A percentile compares a stretch with the other conserved stretches of the same genome.
phyloP scores from a whole-genome alignment of 2,329 filamentous ascomycete genomes.

The Fusarium citri region DNA sequence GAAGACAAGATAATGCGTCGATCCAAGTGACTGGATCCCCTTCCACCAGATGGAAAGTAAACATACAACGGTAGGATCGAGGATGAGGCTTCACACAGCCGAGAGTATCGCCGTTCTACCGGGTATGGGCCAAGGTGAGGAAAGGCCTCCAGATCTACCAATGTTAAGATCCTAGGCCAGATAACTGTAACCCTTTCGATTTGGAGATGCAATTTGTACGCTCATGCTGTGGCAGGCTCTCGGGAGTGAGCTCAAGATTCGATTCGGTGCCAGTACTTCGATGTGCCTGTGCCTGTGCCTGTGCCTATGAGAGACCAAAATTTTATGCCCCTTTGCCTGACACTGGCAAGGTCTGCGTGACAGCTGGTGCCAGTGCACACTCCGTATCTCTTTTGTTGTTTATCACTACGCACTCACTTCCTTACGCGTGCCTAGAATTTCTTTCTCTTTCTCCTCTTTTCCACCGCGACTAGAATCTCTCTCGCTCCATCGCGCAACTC shows the following conservation, averaged over 20 bases:
- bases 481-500: slow-evolving; percentile 4
- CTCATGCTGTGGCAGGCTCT: slow-evolving; percentile 36
- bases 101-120: slow-evolving; percentile 17
- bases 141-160: neutral
- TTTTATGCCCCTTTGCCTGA: slow-evolving; percentile 16
- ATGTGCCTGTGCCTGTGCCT: neutral
- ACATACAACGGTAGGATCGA: slow-evolving; percentile 3
- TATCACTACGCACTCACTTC: slow-evolving; percentile 12
- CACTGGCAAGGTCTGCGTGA: slow-evolving; percentile 36
- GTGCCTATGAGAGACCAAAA: slow-evolving; percentile 27
- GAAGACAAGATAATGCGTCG: slow-evolving; percentile 5
- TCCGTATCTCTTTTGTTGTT: slow-evolving; percentile 22
- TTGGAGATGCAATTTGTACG: slow-evolving; percentile 30
- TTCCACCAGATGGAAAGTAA: slow-evolving; percentile 9
- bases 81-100: slow-evolving; percentile 10
- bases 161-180: neutral
- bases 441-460: slow-evolving; percentile 7
- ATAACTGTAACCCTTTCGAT: slow-evolving; percentile 26
- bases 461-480: slow-evolving; percentile 10
- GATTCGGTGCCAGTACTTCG: neutral
- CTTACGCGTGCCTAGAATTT: slow-evolving; percentile 3
- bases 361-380: slow-evolving; percentile 35
- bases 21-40: neutral
- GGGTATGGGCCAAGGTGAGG: neutral
- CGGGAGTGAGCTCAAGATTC: slow-evolving; percentile 6